Evolutionary conservation across 805 yeast species (phyloP).

Genomic region (Pichia exigua): DNA sequence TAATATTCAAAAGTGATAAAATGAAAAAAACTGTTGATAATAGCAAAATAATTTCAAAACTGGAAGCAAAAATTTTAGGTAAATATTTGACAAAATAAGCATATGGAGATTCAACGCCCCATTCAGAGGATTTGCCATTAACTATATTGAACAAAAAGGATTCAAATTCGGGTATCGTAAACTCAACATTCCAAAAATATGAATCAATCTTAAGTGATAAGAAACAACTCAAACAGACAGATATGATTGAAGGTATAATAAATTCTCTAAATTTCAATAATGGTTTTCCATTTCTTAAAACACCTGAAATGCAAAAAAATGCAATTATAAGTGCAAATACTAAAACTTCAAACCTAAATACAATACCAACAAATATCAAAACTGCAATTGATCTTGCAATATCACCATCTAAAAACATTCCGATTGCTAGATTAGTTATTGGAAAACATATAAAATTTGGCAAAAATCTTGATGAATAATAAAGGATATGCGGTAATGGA

Average conservation of each 20-base stretch:
- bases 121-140: constrained; percentile 61
- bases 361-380: constrained; percentile 53
- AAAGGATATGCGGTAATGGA: constrained; percentile 73
- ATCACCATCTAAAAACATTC: constrained; percentile 43
- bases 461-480: constrained; percentile 73
- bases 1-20: background rate
- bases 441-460: constrained; percentile 89
- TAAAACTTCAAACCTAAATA: constrained; percentile 68
- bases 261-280: constrained; percentile 12
- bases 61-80: constrained; percentile 34
- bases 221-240: constrained; percentile 41
- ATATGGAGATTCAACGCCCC: constrained; percentile 78
- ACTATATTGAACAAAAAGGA: constrained; percentile 70
- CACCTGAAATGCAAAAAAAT: constrained; percentile 31
- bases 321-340: constrained; percentile 46
- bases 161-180: constrained; percentile 59
- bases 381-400: constrained; percentile 40
- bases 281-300: constrained; percentile 37
- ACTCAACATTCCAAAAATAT: constrained; percentile 55
- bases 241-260: constrained; percentile 31
- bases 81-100: constrained; percentile 56
- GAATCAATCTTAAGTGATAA: constrained; percentile 54
- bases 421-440: constrained; percentile 48
- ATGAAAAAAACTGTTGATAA: background rate
- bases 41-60: constrained; percentile 4